A percentile compares a stretch with the other conserved stretches of the same genome.
phyloP scores from a whole-genome alignment of 495 filamentous ascomycete genomes.

The Lineolata rhizophorae region DNA sequence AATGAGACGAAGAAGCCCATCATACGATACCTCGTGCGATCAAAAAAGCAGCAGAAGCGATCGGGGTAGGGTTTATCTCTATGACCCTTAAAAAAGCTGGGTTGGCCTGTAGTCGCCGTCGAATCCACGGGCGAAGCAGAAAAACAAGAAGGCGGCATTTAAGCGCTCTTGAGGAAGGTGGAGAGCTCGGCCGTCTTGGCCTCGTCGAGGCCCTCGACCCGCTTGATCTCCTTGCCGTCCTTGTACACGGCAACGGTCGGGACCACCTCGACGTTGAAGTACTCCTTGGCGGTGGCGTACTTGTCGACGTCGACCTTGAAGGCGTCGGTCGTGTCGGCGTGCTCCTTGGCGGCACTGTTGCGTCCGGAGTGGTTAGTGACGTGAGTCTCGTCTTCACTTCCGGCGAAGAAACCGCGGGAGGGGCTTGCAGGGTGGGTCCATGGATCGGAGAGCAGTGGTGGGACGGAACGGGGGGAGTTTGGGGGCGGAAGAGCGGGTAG shows the following conservation, averaged over 20 bases:
- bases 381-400: constrained; percentile 3
- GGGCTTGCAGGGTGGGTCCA: not conserved
- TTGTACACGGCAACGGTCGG: constrained; percentile 12
- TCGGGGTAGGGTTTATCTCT: too few species aligned
- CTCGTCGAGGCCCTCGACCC: constrained; percentile 7
- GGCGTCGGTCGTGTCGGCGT: constrained; percentile 8
- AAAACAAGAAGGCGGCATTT: not conserved
- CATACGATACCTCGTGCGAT: too few species aligned
- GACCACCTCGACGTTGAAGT: constrained; percentile 7
- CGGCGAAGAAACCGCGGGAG: not conserved
- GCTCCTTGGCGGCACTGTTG: constrained; percentile 9
- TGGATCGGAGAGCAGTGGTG: not conserved
- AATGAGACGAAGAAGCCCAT: too few species aligned
- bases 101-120: too few species aligned
- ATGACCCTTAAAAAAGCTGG: too few species aligned
- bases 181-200: constrained; percentile 8
- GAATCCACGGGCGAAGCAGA: too few species aligned
- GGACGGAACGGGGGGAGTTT: not conserved
- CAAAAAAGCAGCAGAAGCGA: too few species aligned
- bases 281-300: constrained; percentile 8
- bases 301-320: constrained; percentile 11
- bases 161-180: constrained; percentile 1
- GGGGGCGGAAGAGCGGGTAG: not conserved
- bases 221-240: constrained; percentile 11
- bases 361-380: constrained; percentile 4